phyloP scores from a whole-genome alignment of 2,329 filamentous ascomycete species.

The Zasmidium citrigriseum region DNA sequence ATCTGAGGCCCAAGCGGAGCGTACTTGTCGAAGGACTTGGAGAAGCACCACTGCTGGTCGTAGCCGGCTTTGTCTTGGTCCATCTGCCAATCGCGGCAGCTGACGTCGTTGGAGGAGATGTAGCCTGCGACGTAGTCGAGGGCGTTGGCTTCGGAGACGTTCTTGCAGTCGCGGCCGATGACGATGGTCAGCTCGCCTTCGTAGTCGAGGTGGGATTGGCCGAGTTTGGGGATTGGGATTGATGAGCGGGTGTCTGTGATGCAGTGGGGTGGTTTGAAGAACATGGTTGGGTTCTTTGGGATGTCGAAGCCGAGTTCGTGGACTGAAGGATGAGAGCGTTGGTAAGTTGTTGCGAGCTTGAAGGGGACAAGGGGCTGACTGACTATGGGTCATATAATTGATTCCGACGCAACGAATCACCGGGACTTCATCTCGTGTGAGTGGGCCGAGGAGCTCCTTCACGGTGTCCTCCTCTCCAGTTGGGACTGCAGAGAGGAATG shows the following conservation, averaged over 20 bases:
- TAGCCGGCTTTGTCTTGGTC: slow-evolving; percentile 43
- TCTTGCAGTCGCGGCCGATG: slow-evolving; percentile 65
- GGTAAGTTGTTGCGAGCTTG: background rate
- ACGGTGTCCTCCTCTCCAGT: slow-evolving; percentile 57
- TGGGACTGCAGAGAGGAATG: slow-evolving; percentile 47
- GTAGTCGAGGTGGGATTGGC: slow-evolving; percentile 71
- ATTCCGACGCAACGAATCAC: slow-evolving; percentile 61
- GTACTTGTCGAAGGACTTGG: slow-evolving; percentile 60
- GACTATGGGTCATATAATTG: slow-evolving; percentile 59
- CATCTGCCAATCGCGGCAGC: slow-evolving; percentile 66
- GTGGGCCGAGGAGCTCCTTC: slow-evolving; percentile 54
- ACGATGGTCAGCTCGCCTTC: slow-evolving; percentile 76
- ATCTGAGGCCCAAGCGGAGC: slow-evolving; percentile 56
- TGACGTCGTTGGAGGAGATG: slow-evolving; percentile 73
- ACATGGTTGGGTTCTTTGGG: slow-evolving; percentile 70
- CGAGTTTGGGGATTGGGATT: slow-evolving; percentile 65
- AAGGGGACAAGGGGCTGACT: slow-evolving; percentile 7
- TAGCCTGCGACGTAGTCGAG: slow-evolving; percentile 74
- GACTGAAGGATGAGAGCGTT: slow-evolving; percentile 15
- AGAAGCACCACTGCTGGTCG: slow-evolving; percentile 60
- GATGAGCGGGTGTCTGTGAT: slow-evolving; percentile 64
- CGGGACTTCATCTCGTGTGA: slow-evolving; percentile 52
- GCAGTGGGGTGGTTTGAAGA: slow-evolving; percentile 70
- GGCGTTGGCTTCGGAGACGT: slow-evolving; percentile 64
- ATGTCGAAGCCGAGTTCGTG: slow-evolving; percentile 61